Percentiles rank a stretch among this genome's conserved stretches.
These are phyloP conservation scores for Coleophoma cylindrospora DNA, from an alignment of 2,329 filamentous ascomycete species.

Conservation along the genomic window DNA sequence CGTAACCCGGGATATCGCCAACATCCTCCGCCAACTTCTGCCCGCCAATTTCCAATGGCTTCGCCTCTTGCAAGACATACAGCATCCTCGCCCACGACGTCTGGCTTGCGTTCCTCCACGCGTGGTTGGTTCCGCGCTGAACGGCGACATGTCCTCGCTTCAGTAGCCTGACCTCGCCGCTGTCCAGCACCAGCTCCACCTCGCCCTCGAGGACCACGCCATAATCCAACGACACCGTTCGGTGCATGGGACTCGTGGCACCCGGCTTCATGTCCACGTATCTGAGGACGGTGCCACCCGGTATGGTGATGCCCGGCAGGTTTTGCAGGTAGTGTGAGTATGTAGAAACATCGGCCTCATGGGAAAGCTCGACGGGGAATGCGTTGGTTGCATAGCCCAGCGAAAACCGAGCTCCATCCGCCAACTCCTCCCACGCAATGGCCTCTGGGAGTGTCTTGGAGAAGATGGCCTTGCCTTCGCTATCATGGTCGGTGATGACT, in stretches of 20 bases:
- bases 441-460: slow-evolving; percentile 7
- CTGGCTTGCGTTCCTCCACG: slow-evolving; percentile 18
- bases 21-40: slow-evolving; percentile 13
- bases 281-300: slow-evolving; percentile 15
- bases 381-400: slow-evolving; percentile 16
- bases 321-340: slow-evolving; percentile 6
- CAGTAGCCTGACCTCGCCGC: slow-evolving; percentile 13
- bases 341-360: slow-evolving; percentile 7
- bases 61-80: slow-evolving; percentile 15
- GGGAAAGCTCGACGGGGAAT: slow-evolving; percentile 11
- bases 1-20: slow-evolving; percentile 29
- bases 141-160: slow-evolving; percentile 15
- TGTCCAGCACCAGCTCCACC: slow-evolving; percentile 19
- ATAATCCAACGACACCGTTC: slow-evolving; percentile 20
- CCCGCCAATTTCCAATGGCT: slow-evolving; percentile 10
- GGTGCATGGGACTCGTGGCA: slow-evolving; percentile 16
- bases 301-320: slow-evolving; percentile 8
- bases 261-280: slow-evolving; percentile 18
- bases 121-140: slow-evolving; percentile 21
- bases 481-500: slow-evolving; percentile 17
- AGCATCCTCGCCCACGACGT: slow-evolving; percentile 19
- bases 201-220: slow-evolving; percentile 20
- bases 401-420: slow-evolving; percentile 12
- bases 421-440: slow-evolving; percentile 10
- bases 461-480: slow-evolving; percentile 16